Evolutionary conservation across 345 rosid genomes (phyloP).

Genomic region (Syzygium oleosum): DNA sequence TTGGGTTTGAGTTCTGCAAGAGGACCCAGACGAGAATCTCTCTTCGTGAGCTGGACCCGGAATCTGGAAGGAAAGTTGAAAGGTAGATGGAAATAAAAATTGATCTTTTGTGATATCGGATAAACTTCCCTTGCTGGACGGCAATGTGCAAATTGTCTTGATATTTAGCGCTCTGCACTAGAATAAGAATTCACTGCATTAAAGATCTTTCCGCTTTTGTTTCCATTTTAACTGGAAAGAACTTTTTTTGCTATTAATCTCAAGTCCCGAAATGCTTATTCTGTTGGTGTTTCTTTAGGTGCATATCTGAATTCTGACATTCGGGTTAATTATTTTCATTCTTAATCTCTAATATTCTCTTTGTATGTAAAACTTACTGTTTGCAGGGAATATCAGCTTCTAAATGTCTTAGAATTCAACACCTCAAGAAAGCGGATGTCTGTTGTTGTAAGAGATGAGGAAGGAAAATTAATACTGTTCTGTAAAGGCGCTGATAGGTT

Average conservation of each 20-base stretch:
- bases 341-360: neutral
- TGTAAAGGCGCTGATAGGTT: slow-evolving; percentile 96
- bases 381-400: slow-evolving; percentile 58
- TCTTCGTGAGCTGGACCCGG: slow-evolving; percentile 40
- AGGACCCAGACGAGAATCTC: slow-evolving; percentile 62
- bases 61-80: slow-evolving; percentile 42
- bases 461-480: slow-evolving; percentile 54
- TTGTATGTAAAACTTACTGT: neutral
- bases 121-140: neutral
- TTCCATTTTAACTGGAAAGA: neutral
- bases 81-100: slow-evolving; percentile 20
- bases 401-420: slow-evolving; percentile 76
- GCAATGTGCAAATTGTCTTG: neutral
- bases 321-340: neutral
- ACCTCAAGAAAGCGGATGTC: slow-evolving; percentile 90
- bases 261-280: neutral
- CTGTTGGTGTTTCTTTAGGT: neutral
- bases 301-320: neutral
- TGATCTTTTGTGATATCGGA: fast-evolving
- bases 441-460: slow-evolving; percentile 60
- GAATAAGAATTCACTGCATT: neutral
- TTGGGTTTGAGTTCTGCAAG: slow-evolving; percentile 70
- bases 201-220: neutral
- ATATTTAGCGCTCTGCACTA: neutral
- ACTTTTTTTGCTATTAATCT: neutral